Base-by-base conservation (phyloP, 306 rosid species). In the Prunus armeniaca region DNA sequence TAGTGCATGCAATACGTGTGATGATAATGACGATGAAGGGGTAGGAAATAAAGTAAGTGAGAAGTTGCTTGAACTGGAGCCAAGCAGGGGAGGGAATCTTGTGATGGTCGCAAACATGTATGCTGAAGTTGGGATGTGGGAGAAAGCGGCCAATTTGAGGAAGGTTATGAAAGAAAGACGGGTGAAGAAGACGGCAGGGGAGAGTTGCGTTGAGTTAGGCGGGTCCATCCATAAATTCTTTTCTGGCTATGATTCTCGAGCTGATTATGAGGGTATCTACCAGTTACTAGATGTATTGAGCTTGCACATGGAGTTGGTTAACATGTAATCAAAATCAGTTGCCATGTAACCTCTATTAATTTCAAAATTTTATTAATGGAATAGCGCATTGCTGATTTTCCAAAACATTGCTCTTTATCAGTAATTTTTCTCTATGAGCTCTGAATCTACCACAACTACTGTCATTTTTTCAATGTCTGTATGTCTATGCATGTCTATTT, bases 111-210 rank as follows among this genome's bases (percentile, higher is more conserved):
- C 98, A 30, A 95, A 95, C 81, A 81, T 84, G 91, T 95, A 85
- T 73, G 89, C 97, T 19, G 97, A 90, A 80, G 80, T 58, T 43
- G 97, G 98, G 67, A 86, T 83, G 96, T 95, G 98, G 98, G 92
- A 95, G 38, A 79, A 88, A 52, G 98, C 92, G 1, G 96, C 87
- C 9, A 86, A 82, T 49, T 83, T 86, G 68, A 87, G 98, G 76
- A 89, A 80, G 83, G 76, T 75, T 46, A 92, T 92, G 93, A 84
- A 84, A 84, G 89, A 86, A 50, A 82, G 86, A 73, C 78, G 96
- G 28, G 68, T 92, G 82, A 95, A 86, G 87, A 95, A 92, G 87
- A 79, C 80, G 82, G 96, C 97, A 1, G 97, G 97, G 73, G 95
- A 89, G 87, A 92, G 98, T 72, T 83, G 90, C 69, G 71, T 92